These are phyloP conservation scores for Tolypocladium nubicola DNA, from an alignment of 2,329 filamentous ascomycete species.

Conservation along the genomic window DNA sequence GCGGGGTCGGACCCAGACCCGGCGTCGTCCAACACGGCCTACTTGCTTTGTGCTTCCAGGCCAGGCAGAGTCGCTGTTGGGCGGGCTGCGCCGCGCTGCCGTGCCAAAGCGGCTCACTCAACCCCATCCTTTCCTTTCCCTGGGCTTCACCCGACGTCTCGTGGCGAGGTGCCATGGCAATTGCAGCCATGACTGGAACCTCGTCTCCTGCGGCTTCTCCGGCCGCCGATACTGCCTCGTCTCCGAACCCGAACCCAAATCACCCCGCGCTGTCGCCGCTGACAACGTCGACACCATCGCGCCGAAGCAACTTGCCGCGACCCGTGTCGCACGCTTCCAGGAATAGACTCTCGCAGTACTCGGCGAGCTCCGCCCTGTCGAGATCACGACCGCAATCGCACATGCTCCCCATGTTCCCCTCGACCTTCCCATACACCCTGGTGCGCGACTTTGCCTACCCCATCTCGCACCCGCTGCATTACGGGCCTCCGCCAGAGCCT, in stretches of 20 bases:
- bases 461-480: conserved; percentile 73
- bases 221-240: conserved; percentile 33
- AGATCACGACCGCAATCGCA: conserved; percentile 74
- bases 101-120: background rate
- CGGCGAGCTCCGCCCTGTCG: conserved; percentile 54
- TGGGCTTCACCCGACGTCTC: background rate
- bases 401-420: conserved; percentile 73
- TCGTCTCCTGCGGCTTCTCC: conserved; percentile 45
- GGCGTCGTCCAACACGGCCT: background rate
- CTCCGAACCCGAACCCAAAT: conserved; percentile 37
- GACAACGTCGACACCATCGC: conserved; percentile 45
- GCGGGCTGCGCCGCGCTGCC: background rate
- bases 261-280: conserved; percentile 41
- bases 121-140: background rate
- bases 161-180: conserved; percentile 22
- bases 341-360: conserved; percentile 77
- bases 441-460: conserved; percentile 96
- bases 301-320: conserved; percentile 48
- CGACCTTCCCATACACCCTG: conserved; percentile 75
- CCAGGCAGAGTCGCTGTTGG: background rate
- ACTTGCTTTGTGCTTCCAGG: background rate
- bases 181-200: conserved; percentile 46
- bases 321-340: conserved; percentile 70
- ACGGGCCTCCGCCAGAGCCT: conserved; percentile 75
- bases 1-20: background rate